phyloP scores from a whole-genome alignment of 2,329 filamentous ascomycete genomes.

The Talaromyces funiculosus region DNA sequence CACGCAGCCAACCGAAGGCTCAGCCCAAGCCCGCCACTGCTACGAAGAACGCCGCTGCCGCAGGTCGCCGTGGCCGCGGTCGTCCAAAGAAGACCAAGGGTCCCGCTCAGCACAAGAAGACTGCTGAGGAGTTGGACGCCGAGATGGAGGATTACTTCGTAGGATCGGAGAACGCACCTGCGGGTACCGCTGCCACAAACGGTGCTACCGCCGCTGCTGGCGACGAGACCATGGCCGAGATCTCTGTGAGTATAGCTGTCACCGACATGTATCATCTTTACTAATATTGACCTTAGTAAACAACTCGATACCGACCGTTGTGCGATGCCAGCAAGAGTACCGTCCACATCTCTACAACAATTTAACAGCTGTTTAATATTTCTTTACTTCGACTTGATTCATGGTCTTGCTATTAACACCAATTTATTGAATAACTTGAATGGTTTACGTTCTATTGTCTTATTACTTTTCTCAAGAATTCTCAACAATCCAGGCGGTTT shows the following conservation, averaged over 20 bases:
- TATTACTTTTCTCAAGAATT: neutral
- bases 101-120: conserved; percentile 72
- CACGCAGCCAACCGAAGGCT: conserved; percentile 55
- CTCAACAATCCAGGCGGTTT: neutral
- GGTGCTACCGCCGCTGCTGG: conserved; percentile 45
- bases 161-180: conserved; percentile 37
- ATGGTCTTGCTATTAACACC: neutral
- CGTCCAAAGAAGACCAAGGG: conserved; percentile 53
- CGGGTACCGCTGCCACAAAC: conserved; percentile 42
- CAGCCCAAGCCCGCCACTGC: conserved; percentile 77
- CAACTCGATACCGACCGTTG: neutral
- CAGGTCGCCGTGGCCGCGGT: conserved; percentile 42
- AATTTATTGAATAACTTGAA: neutral
- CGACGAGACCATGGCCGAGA: conserved; percentile 54
- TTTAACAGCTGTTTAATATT: neutral
- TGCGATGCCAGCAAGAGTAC: neutral
- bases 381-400: neutral
- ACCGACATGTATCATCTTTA: neutral
- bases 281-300: conserved; percentile 2
- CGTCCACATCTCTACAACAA: neutral
- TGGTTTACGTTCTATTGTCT: neutral
- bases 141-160: conserved; percentile 96
- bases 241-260: conserved; percentile 39
- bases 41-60: conserved; percentile 57
- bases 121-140: conserved; percentile 87